Conservation (phyloP, 768 basidiomycete species). For the Glaciozyma martinii region DNA sequence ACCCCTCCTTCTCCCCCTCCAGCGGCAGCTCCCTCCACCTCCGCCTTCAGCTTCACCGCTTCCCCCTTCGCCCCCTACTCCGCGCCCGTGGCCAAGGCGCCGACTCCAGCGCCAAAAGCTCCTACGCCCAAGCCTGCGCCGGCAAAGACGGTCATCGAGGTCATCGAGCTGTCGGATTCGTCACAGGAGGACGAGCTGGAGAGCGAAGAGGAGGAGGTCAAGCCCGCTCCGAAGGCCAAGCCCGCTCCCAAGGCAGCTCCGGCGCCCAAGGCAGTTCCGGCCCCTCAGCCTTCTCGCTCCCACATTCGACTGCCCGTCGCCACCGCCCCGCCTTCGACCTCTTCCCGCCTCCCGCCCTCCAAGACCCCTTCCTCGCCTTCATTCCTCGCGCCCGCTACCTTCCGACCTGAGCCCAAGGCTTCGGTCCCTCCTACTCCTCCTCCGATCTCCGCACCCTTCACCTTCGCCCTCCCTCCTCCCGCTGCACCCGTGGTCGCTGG, state of each 20-base stretch:
- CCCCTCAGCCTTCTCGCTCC: not conserved
- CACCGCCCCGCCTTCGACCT: too few species aligned
- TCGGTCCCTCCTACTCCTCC: not conserved
- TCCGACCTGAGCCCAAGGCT: not conserved
- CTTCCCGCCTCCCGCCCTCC: too few species aligned
- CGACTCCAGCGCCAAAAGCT: not conserved
- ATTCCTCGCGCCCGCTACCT: too few species aligned
- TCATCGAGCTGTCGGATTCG: slow-evolving; percentile 2
- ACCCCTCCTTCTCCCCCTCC: not conserved
- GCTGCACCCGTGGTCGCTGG: not conserved
- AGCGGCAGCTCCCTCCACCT: not conserved
- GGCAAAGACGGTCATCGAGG: not conserved
- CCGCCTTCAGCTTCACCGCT: not conserved
- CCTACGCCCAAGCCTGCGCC: not conserved
- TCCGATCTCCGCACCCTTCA: not conserved
- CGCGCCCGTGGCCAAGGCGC: too few species aligned
- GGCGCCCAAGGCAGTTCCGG: too few species aligned
- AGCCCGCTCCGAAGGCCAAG: not conserved
- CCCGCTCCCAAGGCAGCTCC: not conserved
- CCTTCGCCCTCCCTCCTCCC: not conserved
- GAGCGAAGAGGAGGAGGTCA: not conserved
- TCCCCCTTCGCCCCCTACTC: too few species aligned
- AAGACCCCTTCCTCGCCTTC: too few species aligned
- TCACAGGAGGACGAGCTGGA: not conserved
- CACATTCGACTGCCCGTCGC: not conserved